A percentile compares a stretch with the other conserved stretches of the same genome.
These are phyloP conservation scores for Tricholoma sp. DNA, from an alignment of 768 basidiomycete species.

Conservation along the genomic window DNA sequence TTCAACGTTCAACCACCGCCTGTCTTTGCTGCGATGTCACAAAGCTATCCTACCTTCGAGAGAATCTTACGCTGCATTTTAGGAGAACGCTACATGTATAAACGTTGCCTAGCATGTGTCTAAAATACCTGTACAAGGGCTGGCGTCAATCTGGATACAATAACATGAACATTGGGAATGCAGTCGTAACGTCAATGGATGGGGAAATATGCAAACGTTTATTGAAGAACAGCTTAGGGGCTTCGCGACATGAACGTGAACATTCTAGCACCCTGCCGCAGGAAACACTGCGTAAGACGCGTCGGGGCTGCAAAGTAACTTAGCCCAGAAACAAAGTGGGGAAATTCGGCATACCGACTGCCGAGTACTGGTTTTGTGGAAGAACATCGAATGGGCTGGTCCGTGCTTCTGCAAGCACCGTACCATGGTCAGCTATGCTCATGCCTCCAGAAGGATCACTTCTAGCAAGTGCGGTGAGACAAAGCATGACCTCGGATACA, in stretches of 20 bases:
- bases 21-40: too few relatives aligned
- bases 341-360: slow-evolving; percentile 49
- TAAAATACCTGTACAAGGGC: background rate
- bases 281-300: slow-evolving; percentile 45
- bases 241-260: slow-evolving; percentile 33
- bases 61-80: too few relatives aligned
- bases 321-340: slow-evolving; percentile 12
- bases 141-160: background rate
- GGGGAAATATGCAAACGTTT: slow-evolving; percentile 8
- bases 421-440: slow-evolving; percentile 53
- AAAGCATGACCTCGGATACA: slow-evolving; percentile 17
- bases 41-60: too few relatives aligned
- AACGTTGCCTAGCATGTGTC: background rate
- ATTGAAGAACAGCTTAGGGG: slow-evolving; percentile 5
- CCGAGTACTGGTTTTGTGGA: slow-evolving; percentile 66
- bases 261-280: slow-evolving; percentile 51
- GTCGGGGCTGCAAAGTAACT: slow-evolving; percentile 30
- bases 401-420: slow-evolving; percentile 62
- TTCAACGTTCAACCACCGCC: too few relatives aligned
- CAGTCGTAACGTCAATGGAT: background rate
- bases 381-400: slow-evolving; percentile 79
- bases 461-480: slow-evolving; percentile 19
- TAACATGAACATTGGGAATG: background rate
- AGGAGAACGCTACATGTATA: background rate
- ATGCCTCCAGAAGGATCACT: slow-evolving; percentile 47